phyloP scores from a whole-genome alignment of 768 basidiomycete genomes.

The Amanita thiersii region DNA sequence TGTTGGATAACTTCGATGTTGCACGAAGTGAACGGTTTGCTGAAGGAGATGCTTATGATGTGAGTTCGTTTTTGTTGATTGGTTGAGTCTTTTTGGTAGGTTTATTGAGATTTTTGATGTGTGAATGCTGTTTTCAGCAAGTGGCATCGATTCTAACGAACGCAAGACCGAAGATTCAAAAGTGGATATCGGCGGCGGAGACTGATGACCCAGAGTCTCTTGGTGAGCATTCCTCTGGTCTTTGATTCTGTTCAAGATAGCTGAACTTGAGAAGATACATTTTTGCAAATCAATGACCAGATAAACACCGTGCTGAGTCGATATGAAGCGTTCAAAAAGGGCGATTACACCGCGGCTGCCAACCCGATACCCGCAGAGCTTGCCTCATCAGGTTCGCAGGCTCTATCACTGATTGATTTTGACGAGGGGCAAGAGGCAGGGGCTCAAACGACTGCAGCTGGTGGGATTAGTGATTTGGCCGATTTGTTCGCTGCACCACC shows the following conservation, averaged over 20 bases:
- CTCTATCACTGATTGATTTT: slow-evolving; percentile 67
- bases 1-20: slow-evolving; percentile 86
- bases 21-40: slow-evolving; percentile 71
- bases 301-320: slow-evolving; percentile 89
- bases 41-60: slow-evolving; percentile 89
- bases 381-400: slow-evolving; percentile 24
- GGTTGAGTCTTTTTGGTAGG: background rate
- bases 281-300: slow-evolving; percentile 95
- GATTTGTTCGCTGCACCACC: slow-evolving; percentile 43
- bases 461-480: slow-evolving; percentile 47
- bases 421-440: slow-evolving; percentile 39
- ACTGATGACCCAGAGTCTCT: slow-evolving; percentile 85
- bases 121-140: too few relatives aligned
- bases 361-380: slow-evolving; percentile 64
- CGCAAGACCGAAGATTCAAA: slow-evolving; percentile 92
- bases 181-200: slow-evolving; percentile 95
- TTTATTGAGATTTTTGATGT: slow-evolving; percentile 9
- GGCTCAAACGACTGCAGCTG: slow-evolving; percentile 15
- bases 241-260: background rate
- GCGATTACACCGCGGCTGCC: slow-evolving; percentile 67
- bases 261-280: slow-evolving; percentile 54
- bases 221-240: slow-evolving; percentile 41
- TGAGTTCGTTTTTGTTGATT: slow-evolving; percentile 25
- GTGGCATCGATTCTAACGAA: slow-evolving; percentile 73
- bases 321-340: slow-evolving; percentile 90